These are phyloP conservation scores for Podaxis mareebaensis DNA, from an alignment of 768 basidiomycete genomes.

Conservation along the genomic window DNA sequence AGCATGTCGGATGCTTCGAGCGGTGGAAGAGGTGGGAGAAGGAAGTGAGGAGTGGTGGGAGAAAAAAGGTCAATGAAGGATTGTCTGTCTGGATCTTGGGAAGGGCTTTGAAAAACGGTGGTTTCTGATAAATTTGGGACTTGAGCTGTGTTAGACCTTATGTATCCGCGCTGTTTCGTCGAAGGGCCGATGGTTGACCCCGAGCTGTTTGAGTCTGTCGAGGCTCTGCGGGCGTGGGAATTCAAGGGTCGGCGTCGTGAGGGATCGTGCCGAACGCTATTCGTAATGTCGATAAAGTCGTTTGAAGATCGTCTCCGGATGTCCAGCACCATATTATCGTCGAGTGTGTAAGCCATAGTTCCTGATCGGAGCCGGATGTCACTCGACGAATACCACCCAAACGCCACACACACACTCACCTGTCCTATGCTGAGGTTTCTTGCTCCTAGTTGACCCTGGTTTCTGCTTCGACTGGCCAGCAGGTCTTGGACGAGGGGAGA, in stretches of 20 bases:
- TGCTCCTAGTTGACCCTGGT: neutral
- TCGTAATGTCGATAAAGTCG: conserved; percentile 11
- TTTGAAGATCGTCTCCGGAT: conserved; percentile 21
- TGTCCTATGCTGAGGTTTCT: neutral
- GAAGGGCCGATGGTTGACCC: conserved; percentile 32
- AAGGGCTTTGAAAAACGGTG: conserved; percentile 4
- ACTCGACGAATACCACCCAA: too few relatives aligned
- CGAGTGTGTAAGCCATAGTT: neutral
- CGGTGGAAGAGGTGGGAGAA: neutral
- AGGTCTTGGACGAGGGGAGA: neutral
- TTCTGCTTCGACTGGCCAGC: neutral
- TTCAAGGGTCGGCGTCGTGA: conserved; percentile 33
- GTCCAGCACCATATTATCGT: conserved; percentile 21
- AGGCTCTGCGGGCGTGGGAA: conserved; percentile 32
- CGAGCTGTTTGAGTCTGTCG: conserved; percentile 27
- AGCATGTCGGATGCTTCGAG: conserved; percentile 9
- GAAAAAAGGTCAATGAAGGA: conserved; percentile 39
- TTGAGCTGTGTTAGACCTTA: conserved; percentile 20
- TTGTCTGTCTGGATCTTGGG: conserved; percentile 21
- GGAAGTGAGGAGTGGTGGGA: conserved; percentile 18
- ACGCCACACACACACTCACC: neutral
- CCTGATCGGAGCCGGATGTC: neutral
- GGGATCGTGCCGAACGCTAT: conserved; percentile 11
- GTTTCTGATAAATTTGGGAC: conserved; percentile 27
- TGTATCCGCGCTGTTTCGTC: neutral